Evolutionary conservation across 2,329 filamentous ascomycete species (phyloP).

Genomic region (Aspergillus aculeatinus): DNA sequence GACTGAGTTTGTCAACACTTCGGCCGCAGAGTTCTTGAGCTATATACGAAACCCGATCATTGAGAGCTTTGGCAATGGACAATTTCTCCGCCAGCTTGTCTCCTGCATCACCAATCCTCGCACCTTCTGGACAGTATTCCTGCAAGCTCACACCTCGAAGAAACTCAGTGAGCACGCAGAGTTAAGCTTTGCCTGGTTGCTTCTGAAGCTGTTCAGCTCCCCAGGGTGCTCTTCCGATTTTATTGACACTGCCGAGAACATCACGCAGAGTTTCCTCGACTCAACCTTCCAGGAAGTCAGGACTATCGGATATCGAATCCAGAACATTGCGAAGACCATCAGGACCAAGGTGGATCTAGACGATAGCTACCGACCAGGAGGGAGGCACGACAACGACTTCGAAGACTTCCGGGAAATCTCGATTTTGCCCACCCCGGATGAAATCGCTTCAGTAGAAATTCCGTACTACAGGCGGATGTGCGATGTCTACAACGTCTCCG

Average conservation of each 20-base stretch:
- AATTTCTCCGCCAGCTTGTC: conserved; percentile 44
- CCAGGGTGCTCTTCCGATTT: too few species aligned
- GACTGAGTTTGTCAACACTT: conserved; percentile 45
- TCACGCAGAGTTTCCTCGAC: too few species aligned
- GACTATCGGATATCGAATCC: too few species aligned
- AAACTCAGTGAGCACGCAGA: conserved; percentile 30
- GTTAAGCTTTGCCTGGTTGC: too few species aligned
- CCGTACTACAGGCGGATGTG: conserved; percentile 58
- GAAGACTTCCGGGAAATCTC: conserved; percentile 59
- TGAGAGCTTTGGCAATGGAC: conserved; percentile 52
- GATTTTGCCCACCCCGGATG: conserved; percentile 66
- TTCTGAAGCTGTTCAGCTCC: too few species aligned
- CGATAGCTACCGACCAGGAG: conserved; percentile 54
- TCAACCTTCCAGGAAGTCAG: too few species aligned
- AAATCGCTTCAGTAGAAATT: conserved; percentile 55
- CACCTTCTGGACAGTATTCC: conserved; percentile 54
- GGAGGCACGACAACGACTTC: conserved; percentile 70
- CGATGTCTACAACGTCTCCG: conserved; percentile 41
- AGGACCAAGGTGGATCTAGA: conserved; percentile 55
- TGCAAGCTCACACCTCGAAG: conserved; percentile 32
- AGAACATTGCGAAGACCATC: conserved; percentile 41
- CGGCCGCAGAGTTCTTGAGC: conserved; percentile 37
- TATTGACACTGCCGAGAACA: too few species aligned
- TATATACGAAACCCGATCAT: conserved; percentile 47
- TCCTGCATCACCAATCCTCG: conserved; percentile 53